A percentile compares a stretch with the other conserved stretches of the same genome.
These are phyloP conservation scores for Podospora didyma DNA, from an alignment of 495 filamentous ascomycete species.

Conservation along the genomic window DNA sequence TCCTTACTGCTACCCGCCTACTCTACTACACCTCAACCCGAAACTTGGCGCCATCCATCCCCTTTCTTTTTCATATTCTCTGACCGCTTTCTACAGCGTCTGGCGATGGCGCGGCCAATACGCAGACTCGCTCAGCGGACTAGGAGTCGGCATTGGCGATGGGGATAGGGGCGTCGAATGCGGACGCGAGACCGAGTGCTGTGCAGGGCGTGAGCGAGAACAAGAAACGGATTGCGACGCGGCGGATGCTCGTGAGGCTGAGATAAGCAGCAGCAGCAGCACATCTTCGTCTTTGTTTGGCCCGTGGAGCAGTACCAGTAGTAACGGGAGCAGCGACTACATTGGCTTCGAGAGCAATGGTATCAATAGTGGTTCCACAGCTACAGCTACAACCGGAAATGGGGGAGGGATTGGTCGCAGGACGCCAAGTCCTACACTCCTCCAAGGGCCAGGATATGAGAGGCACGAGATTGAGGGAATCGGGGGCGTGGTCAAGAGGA, in stretches of 20 bases:
- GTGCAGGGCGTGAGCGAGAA: slow-evolving; percentile 68
- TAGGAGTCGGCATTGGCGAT: slow-evolving; percentile 84
- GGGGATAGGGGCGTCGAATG: slow-evolving; percentile 84
- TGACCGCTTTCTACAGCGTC: slow-evolving; percentile 42
- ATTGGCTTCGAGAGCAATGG: slow-evolving; percentile 4
- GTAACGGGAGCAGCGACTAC: slow-evolving; percentile 2
- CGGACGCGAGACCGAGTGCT: slow-evolving; percentile 65
- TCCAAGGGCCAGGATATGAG: slow-evolving; percentile 61
- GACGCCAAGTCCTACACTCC: slow-evolving; percentile 36
- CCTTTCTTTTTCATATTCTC: not conserved
- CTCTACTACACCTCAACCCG: no score
- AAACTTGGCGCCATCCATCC: no score
- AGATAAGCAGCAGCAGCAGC: slow-evolving; percentile 8
- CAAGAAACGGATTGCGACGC: slow-evolving; percentile 77
- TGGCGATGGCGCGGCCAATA: slow-evolving; percentile 91
- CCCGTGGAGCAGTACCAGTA: slow-evolving; percentile 2
- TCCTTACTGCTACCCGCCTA: no score
- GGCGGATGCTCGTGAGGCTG: slow-evolving; percentile 48
- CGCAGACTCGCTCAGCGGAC: slow-evolving; percentile 69
- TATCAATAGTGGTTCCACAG: not conserved
- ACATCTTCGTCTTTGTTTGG: not conserved
- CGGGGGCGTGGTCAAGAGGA: slow-evolving; percentile 79
- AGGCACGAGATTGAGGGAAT: slow-evolving; percentile 84
- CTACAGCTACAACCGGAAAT: not conserved
- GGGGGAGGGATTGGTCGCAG: slow-evolving; percentile 15